Conservation (phyloP, 2,329 filamentous ascomycete genomes). For the Colletotrichum lentis region DNA sequence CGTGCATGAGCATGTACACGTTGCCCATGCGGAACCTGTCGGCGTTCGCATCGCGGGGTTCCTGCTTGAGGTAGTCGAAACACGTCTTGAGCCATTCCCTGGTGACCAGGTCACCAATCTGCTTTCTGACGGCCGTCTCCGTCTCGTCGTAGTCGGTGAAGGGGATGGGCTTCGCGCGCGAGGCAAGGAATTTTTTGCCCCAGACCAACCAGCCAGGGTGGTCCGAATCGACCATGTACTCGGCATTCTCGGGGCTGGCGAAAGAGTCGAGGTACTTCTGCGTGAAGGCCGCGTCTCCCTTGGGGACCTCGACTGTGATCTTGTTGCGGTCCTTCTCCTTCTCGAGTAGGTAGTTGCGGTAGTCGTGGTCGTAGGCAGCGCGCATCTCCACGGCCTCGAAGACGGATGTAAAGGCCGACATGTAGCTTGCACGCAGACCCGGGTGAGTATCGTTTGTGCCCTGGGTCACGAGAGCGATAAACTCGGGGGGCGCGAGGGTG, state of each 20-base stretch:
- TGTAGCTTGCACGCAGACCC: slow-evolving; percentile 80
- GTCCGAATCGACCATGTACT: slow-evolving; percentile 91
- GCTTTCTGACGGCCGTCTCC: slow-evolving; percentile 75
- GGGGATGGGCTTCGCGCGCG: slow-evolving; percentile 72
- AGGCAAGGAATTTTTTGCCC: slow-evolving; percentile 86
- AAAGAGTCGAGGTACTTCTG: slow-evolving; percentile 80
- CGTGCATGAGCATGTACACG: slow-evolving; percentile 85
- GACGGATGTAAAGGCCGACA: slow-evolving; percentile 76
- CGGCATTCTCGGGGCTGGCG: slow-evolving; percentile 72
- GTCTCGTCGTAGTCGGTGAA: slow-evolving; percentile 80
- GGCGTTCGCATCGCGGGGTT: slow-evolving; percentile 80
- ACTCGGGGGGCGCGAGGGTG: slow-evolving; percentile 79
- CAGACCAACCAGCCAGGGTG: slow-evolving; percentile 97
- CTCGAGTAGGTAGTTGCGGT: slow-evolving; percentile 84
- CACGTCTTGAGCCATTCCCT: slow-evolving; percentile 86
- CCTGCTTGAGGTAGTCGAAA: slow-evolving; percentile 95
- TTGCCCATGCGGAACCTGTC: slow-evolving; percentile 92
- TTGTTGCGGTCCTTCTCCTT: slow-evolving; percentile 81
- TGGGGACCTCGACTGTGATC: slow-evolving; percentile 74
- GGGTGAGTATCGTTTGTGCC: slow-evolving; percentile 93
- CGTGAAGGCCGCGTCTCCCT: slow-evolving; percentile 82
- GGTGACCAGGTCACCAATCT: slow-evolving; percentile 82
- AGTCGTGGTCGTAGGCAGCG: slow-evolving; percentile 84
- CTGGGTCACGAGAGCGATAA: slow-evolving; percentile 82
- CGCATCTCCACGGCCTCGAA: slow-evolving; percentile 90